These are phyloP conservation scores for Pythium phragmitis DNA, from an alignment of 352 stramenopile species.

Conservation along the genomic window DNA sequence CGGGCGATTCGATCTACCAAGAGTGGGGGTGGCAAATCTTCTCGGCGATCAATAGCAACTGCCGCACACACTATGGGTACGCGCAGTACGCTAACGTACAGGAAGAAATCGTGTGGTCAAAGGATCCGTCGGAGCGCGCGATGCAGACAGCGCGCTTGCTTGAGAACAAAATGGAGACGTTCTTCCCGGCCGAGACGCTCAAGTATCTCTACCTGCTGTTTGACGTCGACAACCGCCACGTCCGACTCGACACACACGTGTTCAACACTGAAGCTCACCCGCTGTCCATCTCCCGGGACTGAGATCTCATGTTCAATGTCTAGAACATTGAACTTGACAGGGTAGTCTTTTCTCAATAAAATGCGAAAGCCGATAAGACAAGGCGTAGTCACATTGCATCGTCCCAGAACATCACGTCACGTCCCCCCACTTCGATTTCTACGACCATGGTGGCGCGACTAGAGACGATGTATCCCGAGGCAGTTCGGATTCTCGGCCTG, in stretches of 20 bases:
- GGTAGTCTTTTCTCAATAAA: too few relatives aligned
- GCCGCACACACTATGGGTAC: constrained; percentile 90
- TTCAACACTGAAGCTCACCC: constrained; percentile 97
- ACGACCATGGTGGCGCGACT: too few relatives aligned
- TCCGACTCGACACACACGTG: constrained; percentile 92
- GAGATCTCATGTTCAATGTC: too few relatives aligned
- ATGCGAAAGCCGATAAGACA: too few relatives aligned
- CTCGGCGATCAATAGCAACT: constrained; percentile 89
- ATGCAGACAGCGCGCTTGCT: constrained; percentile 17
- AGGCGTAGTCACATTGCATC: too few relatives aligned
- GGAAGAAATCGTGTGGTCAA: not conserved
- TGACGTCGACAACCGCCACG: constrained; percentile 49
- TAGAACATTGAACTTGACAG: too few relatives aligned
- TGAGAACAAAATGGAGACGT: constrained; percentile 97
- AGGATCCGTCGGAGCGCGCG: not conserved
- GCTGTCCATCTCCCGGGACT: constrained; percentile 34
- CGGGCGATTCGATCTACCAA: constrained; percentile 93
- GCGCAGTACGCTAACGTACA: constrained; percentile 60
- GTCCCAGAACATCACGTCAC: too few relatives aligned
- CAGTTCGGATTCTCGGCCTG: too few relatives aligned
- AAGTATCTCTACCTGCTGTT: constrained; percentile 98
- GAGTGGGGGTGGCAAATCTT: constrained; percentile 97
- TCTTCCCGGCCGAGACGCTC: constrained; percentile 98
- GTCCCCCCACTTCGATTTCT: too few relatives aligned
- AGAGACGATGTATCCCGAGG: too few relatives aligned